Percentiles rank a stretch among this genome's conserved stretches.
Conservation (phyloP, 2,329 filamentous ascomycete genomes). For the Aureobasidium mangrovei region DNA sequence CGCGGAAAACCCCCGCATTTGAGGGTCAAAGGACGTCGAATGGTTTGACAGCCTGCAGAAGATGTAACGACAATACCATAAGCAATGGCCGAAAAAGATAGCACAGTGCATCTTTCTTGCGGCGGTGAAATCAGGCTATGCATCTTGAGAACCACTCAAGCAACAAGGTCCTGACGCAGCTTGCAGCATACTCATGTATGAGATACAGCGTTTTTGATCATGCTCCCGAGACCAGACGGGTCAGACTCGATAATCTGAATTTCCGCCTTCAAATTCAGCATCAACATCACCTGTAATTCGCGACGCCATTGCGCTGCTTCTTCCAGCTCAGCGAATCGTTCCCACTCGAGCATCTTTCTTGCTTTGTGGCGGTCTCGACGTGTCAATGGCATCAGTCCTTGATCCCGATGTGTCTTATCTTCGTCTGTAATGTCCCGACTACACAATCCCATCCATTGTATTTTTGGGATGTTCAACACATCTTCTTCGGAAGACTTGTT, state of each 20-base stretch:
- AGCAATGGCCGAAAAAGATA: neutral
- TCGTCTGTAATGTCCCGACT: conserved; percentile 25
- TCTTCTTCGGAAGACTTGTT: conserved; percentile 52
- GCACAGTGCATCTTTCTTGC: neutral
- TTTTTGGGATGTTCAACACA: conserved; percentile 37
- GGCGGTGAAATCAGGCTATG: too few species aligned
- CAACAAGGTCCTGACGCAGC: too few species aligned
- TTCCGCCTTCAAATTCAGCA: conserved; percentile 67
- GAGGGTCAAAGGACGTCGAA: neutral
- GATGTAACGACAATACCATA: neutral
- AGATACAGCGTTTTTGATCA: conserved; percentile 13
- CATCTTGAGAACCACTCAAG: too few species aligned
- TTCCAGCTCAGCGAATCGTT: neutral
- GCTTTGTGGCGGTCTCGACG: conserved; percentile 52
- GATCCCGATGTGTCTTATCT: conserved; percentile 23
- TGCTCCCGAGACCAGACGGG: conserved; percentile 19
- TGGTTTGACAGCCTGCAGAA: neutral
- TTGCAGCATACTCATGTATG: neutral
- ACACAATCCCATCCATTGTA: conserved; percentile 59
- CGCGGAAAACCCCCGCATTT: neutral
- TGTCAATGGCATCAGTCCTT: conserved; percentile 44
- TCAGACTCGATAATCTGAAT: conserved; percentile 47
- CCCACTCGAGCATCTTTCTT: conserved; percentile 39
- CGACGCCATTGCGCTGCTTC: conserved; percentile 26
- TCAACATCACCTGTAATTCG: conserved; percentile 64